phyloP scores from a whole-genome alignment of 768 basidiomycete species.

The Boletus sp. region DNA sequence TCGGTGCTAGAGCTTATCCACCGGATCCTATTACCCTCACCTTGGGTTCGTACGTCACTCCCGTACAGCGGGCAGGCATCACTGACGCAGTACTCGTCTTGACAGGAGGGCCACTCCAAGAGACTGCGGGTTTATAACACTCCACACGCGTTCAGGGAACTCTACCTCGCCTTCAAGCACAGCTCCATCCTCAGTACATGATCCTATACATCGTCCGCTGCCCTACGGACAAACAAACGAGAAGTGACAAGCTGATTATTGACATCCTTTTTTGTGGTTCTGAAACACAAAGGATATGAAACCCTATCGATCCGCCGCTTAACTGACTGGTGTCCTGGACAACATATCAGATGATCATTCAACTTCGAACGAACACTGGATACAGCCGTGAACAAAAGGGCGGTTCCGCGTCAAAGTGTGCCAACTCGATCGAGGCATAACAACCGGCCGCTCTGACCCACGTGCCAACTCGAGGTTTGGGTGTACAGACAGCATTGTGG shows the following conservation, averaged over 20 bases:
- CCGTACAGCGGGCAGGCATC: neutral
- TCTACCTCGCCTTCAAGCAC: neutral
- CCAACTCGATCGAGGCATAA: neutral
- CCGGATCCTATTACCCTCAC: slow-evolving; percentile 3
- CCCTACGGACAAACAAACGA: neutral
- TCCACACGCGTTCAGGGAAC: too few species aligned
- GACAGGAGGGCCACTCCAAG: neutral
- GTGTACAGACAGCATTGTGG: neutral
- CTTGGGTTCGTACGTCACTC: neutral
- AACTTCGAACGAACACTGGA: neutral
- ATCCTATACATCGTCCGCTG: neutral
- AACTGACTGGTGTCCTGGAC: neutral
- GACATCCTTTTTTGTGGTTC: neutral
- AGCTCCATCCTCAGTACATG: neutral
- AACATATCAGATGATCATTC: neutral
- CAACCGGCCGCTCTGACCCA: neutral
- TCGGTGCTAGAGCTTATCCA: slow-evolving; percentile 11
- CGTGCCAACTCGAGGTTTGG: neutral
- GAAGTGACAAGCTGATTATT: neutral
- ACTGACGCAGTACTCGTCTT: neutral
- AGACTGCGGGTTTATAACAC: neutral
- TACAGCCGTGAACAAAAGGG: neutral
- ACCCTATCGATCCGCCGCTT: slow-evolving; percentile 1
- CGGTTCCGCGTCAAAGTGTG: neutral
- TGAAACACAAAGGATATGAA: slow-evolving; percentile 4